Evolutionary conservation across 768 basidiomycete genomes (phyloP).

Genomic region (Artomyces pyxidatus): DNA sequence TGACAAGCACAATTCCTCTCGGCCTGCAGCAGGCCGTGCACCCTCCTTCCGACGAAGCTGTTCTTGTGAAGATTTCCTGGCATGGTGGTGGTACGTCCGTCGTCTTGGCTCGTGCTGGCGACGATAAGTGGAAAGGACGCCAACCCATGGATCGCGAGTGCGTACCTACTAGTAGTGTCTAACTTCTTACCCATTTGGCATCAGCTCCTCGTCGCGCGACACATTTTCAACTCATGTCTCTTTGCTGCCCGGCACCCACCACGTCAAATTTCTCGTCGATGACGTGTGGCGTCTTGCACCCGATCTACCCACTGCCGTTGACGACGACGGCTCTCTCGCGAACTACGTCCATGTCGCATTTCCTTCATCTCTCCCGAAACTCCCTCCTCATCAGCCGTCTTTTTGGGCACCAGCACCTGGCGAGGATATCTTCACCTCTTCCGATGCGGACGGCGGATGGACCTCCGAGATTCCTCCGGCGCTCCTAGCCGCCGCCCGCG

Average conservation of each 20-base stretch:
- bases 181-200: constrained; percentile 9
- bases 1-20: constrained; percentile 37
- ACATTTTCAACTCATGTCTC: constrained; percentile 33
- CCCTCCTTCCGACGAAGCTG: constrained; percentile 22
- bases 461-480: constrained; percentile 71
- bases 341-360: constrained; percentile 80
- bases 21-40: constrained; percentile 28
- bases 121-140: constrained; percentile 70
- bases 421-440: background rate
- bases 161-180: constrained; percentile 21
- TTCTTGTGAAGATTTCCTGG: constrained; percentile 47
- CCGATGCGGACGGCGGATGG: constrained; percentile 39
- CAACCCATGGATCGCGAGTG: constrained; percentile 58
- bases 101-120: constrained; percentile 61
- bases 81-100: constrained; percentile 53
- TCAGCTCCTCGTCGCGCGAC: constrained; percentile 19
- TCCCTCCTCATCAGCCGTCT: constrained; percentile 27
- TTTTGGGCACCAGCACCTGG: constrained; percentile 26
- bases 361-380: constrained; percentile 25
- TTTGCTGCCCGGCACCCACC: constrained; percentile 85
- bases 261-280: constrained; percentile 92
- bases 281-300: constrained; percentile 74
- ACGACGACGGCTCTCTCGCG: constrained; percentile 88
- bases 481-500: constrained; percentile 68
- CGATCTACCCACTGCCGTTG: constrained; percentile 80